Conservation (phyloP, 106 monocot genomes). For the Platanthera zijinensis region DNA sequence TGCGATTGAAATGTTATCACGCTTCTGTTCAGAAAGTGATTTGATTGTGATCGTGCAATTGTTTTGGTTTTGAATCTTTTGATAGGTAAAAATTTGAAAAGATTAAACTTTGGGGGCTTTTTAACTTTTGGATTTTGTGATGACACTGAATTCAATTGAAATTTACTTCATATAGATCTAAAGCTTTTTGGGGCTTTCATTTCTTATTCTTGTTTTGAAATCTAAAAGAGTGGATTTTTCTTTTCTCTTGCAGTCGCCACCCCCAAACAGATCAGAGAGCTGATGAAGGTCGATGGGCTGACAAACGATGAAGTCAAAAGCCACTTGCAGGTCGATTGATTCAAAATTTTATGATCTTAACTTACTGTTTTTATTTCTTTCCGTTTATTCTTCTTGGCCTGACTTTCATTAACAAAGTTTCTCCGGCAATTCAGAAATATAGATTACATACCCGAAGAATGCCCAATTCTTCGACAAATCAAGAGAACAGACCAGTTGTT, state of each 20-base stretch:
- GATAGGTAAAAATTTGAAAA: neutral
- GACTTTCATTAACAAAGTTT: neutral
- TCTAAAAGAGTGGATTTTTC: neutral
- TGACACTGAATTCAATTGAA: neutral
- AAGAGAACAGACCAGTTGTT: constrained; percentile 10
- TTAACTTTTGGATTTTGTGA: neutral
- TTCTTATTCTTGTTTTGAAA: neutral
- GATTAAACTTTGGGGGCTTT: neutral
- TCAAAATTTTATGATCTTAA: neutral
- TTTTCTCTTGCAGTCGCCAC: constrained; percentile 61
- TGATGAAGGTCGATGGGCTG: constrained; percentile 97
- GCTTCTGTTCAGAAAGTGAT: neutral
- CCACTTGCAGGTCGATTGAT: constrained; percentile 63
- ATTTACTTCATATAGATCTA: neutral
- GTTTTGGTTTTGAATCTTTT: neutral
- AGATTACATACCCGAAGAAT: constrained; percentile 61
- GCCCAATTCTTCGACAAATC: constrained; percentile 19
- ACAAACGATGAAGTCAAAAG: constrained; percentile 99
- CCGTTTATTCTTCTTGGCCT: neutral
- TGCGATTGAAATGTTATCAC: constrained; percentile 12
- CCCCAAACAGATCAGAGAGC: constrained; percentile 92
- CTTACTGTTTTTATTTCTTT: neutral
- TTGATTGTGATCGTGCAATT: neutral
- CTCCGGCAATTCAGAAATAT: constrained; percentile 60
- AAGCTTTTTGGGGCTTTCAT: neutral